Evolutionary conservation across 148 eudicot species (phyloP).

Genomic region (Heliamphora exappendiculata): DNA sequence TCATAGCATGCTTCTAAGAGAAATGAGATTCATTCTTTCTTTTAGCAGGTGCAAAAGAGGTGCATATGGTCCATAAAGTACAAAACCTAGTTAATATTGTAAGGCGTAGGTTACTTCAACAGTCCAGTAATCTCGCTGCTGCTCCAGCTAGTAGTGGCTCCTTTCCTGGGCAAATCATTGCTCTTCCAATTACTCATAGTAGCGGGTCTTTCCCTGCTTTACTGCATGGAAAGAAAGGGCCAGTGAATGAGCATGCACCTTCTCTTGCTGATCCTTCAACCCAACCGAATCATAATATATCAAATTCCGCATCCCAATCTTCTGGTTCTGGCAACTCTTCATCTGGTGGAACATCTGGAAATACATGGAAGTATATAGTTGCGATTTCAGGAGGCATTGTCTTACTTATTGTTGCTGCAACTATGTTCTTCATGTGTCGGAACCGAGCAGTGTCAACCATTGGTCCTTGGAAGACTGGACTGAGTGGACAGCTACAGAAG

Average conservation of each 20-base stretch:
- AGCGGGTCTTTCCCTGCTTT: slow-evolving; percentile 87
- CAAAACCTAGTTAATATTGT: slow-evolving; percentile 19
- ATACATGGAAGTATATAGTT: slow-evolving; percentile 48
- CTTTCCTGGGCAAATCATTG: slow-evolving; percentile 17
- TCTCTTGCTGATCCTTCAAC: slow-evolving; percentile 25
- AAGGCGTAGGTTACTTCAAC: slow-evolving; percentile 59
- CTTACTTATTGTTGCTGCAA: slow-evolving; percentile 28
- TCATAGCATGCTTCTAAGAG: neutral
- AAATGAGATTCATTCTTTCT: neutral
- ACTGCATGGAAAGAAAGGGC: slow-evolving; percentile 23
- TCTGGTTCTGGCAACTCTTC: slow-evolving; percentile 5
- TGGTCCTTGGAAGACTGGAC: slow-evolving; percentile 85
- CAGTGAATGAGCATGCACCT: slow-evolving; percentile 11
- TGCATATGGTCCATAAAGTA: slow-evolving; percentile 16
- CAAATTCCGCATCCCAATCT: slow-evolving; percentile 2
- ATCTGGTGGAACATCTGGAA: slow-evolving; percentile 20
- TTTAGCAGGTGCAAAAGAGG: slow-evolving; percentile 35
- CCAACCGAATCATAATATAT: slow-evolving; percentile 11
- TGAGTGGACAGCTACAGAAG: slow-evolving; percentile 95
- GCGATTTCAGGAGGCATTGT: slow-evolving; percentile 31
- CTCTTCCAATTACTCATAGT: slow-evolving; percentile 48
- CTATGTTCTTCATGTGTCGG: slow-evolving; percentile 35
- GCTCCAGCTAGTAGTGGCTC: slow-evolving; percentile 24
- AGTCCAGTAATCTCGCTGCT: slow-evolving; percentile 68
- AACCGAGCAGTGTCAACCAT: slow-evolving; percentile 51